phyloP scores from a whole-genome alignment of 331 rosid species.

The Rosa hybrid region DNA sequence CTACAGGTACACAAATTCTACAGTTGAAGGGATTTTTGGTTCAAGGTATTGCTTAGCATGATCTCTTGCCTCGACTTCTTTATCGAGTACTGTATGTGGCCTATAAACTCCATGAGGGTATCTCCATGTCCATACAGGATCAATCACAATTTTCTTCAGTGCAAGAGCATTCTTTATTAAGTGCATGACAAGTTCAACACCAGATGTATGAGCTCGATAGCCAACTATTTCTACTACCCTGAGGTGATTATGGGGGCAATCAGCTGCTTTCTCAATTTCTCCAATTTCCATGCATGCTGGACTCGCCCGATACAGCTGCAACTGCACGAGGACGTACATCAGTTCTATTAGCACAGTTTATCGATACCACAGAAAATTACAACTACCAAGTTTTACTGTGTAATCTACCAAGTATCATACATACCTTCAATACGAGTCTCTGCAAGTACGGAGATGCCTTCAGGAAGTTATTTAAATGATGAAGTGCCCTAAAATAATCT shows the following conservation, averaged over 20 bases:
- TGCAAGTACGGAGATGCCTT: conserved; percentile 12
- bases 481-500: not conserved
- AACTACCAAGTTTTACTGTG: no score
- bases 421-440: not conserved
- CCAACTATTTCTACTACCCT: conserved; percentile 6
- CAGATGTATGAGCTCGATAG: not conserved
- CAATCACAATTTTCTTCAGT: not conserved
- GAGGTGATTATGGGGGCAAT: not conserved
- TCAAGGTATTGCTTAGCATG: not conserved
- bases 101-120: not conserved
- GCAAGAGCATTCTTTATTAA: not conserved
- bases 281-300: not conserved
- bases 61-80: not conserved
- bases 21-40: not conserved
- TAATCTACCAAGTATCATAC: not conserved
- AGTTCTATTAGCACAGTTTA: not conserved
- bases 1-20: not conserved
- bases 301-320: not conserved
- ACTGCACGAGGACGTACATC: not conserved
- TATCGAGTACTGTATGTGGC: not conserved
- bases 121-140: not conserved
- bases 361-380: no score
- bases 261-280: not conserved
- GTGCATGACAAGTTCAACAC: not conserved
- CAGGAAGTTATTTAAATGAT: not conserved